A percentile compares a stretch with the other conserved stretches of the same genome.
Conservation (phyloP, 805 yeast species). For the Wickerhamomyces chambardii region DNA sequence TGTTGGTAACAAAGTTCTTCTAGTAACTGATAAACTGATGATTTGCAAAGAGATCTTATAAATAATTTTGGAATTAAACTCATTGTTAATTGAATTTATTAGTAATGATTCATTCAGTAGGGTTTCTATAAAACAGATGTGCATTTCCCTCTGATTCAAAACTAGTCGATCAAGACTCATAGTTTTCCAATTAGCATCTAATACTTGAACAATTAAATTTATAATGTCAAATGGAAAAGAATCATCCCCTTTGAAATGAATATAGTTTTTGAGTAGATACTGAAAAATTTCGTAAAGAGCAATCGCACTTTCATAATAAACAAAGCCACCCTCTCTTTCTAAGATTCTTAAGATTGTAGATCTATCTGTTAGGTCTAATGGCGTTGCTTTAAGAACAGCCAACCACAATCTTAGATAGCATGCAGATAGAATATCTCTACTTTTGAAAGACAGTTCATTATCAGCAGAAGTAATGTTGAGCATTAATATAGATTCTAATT, state of each 20-base stretch:
- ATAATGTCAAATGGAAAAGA: constrained; percentile 8
- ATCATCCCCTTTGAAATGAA: too few relatives aligned
- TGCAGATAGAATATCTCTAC: constrained; percentile 20
- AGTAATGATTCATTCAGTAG: constrained; percentile 35
- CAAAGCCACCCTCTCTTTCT: not conserved
- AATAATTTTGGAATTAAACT: constrained; percentile 15
- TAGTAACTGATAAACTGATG: constrained; percentile 40
- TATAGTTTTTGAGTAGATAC: constrained; percentile 8
- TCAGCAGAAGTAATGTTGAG: not conserved
- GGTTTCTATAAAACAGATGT: constrained; percentile 43
- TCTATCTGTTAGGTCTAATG: constrained; percentile 4
- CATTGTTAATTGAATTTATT: constrained; percentile 22
- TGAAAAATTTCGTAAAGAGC: constrained; percentile 9
- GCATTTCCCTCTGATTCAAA: constrained; percentile 57
- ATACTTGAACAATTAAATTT: constrained; percentile 20
- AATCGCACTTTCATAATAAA: constrained; percentile 2
- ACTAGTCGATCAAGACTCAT: constrained; percentile 51
- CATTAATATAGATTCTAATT: constrained; percentile 1
- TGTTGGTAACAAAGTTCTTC: constrained; percentile 62
- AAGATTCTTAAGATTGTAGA: too few relatives aligned
- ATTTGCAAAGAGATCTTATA: constrained; percentile 31
- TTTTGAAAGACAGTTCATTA: constrained; percentile 13
- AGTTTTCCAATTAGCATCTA: constrained; percentile 46
- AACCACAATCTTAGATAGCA: constrained; percentile 16
- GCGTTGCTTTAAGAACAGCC: constrained; percentile 10